A percentile compares a stretch with the other conserved stretches of the same genome.
Conservation (phyloP, 2,329 filamentous ascomycete species). For the Phaeoacremonium minimum region DNA sequence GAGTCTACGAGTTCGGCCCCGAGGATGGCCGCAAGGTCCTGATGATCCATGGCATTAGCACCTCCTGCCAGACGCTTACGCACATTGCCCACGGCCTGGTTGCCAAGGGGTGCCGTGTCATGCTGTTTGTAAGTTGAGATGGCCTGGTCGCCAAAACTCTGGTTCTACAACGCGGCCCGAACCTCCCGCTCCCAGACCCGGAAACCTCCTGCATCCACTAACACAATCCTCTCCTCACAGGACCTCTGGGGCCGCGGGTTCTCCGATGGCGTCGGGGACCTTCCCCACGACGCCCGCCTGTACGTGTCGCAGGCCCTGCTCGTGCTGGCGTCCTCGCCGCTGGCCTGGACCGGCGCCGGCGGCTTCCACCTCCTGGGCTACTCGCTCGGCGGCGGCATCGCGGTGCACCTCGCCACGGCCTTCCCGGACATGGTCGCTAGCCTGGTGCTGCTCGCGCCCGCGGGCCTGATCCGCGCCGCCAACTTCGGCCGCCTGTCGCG, state of each 20-base stretch:
- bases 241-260: slow-evolving; percentile 77
- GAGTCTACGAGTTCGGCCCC: slow-evolving; percentile 79
- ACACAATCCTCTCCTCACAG: too few relatives aligned
- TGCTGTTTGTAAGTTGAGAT: slow-evolving; percentile 68
- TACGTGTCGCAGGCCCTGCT: slow-evolving; percentile 64
- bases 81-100: slow-evolving; percentile 63
- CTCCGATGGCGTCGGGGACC: slow-evolving; percentile 59
- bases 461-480: slow-evolving; percentile 61
- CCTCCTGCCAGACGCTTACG: slow-evolving; percentile 67
- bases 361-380: slow-evolving; percentile 74
- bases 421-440: slow-evolving; percentile 62
- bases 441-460: slow-evolving; percentile 62
- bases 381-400: slow-evolving; percentile 73
- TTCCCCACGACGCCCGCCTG: slow-evolving; percentile 59
- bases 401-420: slow-evolving; percentile 63
- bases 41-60: slow-evolving; percentile 77
- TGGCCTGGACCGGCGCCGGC: slow-evolving; percentile 44
- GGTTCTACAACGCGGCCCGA: background rate
- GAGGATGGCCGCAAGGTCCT: slow-evolving; percentile 67
- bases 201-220: background rate
- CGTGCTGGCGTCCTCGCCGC: slow-evolving; percentile 57
- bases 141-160: background rate
- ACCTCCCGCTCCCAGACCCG: too few relatives aligned
- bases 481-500: slow-evolving; percentile 51
- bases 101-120: slow-evolving; percentile 60